A percentile compares a stretch with the other conserved stretches of the same genome.
Evolutionary conservation across 2,329 filamentous ascomycete genomes (phyloP).

Genomic region (Claviceps humidiphila): DNA sequence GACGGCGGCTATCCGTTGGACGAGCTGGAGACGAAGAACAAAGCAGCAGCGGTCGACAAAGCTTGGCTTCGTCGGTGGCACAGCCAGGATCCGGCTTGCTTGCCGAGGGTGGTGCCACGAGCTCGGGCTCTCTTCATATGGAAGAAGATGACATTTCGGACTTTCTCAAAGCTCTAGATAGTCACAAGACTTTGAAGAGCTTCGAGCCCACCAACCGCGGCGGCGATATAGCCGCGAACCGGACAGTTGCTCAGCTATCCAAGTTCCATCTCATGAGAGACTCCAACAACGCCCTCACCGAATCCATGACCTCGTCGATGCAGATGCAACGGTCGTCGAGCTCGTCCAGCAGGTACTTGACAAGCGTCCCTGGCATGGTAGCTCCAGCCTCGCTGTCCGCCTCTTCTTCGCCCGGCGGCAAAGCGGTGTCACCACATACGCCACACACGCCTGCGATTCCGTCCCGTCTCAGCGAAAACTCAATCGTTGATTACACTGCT

Average conservation of each 20-base stretch:
- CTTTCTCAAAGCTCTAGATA: conserved; percentile 80
- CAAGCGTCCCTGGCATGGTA: conserved; percentile 49
- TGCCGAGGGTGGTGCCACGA: conserved; percentile 52
- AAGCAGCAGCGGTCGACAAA: conserved; percentile 67
- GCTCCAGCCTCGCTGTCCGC: conserved; percentile 68
- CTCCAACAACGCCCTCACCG: conserved; percentile 75
- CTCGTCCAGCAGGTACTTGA: conserved; percentile 50
- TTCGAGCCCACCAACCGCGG: conserved; percentile 56
- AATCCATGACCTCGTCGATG: conserved; percentile 85
- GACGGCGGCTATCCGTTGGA: conserved; percentile 63
- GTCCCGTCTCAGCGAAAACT: conserved; percentile 84
- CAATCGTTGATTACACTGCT: conserved; percentile 38
- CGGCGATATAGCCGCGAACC: conserved; percentile 57
- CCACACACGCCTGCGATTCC: conserved; percentile 90
- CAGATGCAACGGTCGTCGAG: conserved; percentile 72
- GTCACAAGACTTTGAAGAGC: conserved; percentile 72
- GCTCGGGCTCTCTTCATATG: conserved; percentile 53
- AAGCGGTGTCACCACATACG: conserved; percentile 78
- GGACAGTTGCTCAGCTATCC: conserved; percentile 65
- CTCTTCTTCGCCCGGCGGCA: conserved; percentile 78
- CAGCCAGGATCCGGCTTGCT: conserved; percentile 71
- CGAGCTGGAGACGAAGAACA: conserved; percentile 58
- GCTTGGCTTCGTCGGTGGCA: conserved; percentile 53
- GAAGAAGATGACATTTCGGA: conserved; percentile 92
- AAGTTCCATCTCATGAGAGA: conserved; percentile 85